These are phyloP conservation scores for Alternaria angustiovoidea DNA, from an alignment of 2,329 filamentous ascomycete species.

Conservation along the genomic window DNA sequence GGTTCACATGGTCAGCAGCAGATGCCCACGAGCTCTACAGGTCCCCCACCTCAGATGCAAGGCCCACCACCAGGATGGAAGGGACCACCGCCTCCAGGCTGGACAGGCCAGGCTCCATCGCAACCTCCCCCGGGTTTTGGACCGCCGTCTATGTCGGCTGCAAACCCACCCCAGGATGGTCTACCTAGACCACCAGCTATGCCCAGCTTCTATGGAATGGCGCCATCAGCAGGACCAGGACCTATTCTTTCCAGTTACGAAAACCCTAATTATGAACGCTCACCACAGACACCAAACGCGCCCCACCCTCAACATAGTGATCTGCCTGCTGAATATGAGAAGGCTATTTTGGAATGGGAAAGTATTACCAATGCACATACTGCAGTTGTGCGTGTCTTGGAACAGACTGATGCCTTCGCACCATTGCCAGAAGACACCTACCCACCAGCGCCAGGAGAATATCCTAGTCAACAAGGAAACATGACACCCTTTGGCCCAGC, in stretches of 20 bases:
- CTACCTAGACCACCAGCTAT: constrained; percentile 28
- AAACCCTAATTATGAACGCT: constrained; percentile 33
- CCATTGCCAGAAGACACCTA: constrained; percentile 74
- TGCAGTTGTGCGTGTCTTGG: constrained; percentile 62
- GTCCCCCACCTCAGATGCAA: constrained; percentile 39
- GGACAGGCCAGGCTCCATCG: constrained; percentile 30
- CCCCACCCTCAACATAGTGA: constrained; percentile 53
- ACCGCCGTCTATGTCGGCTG: constrained; percentile 14
- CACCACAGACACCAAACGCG: constrained; percentile 23
- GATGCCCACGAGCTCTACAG: constrained; percentile 29
- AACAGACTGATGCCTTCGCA: constrained; percentile 78
- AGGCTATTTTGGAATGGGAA: constrained; percentile 81
- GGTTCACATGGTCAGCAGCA: constrained; percentile 32
- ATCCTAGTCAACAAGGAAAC: constrained; percentile 20
- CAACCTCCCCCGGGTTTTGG: constrained; percentile 26
- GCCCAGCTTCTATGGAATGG: constrained; percentile 63
- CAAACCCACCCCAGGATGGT: constrained; percentile 17
- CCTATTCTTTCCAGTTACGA: constrained; percentile 56
- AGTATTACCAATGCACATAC: constrained; percentile 76
- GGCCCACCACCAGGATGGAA: constrained; percentile 31
- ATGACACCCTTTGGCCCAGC: constrained; percentile 82
- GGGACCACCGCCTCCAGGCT: constrained; percentile 23
- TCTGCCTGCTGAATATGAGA: constrained; percentile 69
- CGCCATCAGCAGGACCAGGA: constrained; percentile 52
- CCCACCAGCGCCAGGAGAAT: constrained; percentile 57